A percentile compares a stretch with the other conserved stretches of the same genome.
These are phyloP conservation scores for Afroboletus lepidellus DNA, from an alignment of 1,284 basidiomycete genomes.

Conservation along the genomic window DNA sequence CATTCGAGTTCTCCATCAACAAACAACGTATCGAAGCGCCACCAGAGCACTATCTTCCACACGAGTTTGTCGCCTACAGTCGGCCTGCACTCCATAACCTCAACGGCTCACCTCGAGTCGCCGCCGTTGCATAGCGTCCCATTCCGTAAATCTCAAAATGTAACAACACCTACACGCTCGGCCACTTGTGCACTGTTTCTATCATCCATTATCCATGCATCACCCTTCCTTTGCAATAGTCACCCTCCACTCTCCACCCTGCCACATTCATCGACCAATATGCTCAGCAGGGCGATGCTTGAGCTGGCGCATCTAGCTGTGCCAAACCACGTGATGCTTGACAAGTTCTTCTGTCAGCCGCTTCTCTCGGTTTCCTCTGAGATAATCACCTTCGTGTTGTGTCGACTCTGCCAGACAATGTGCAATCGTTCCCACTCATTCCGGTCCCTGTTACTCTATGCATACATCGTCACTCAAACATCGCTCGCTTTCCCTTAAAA, in stretches of 20 bases:
- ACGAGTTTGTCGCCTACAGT: conserved; percentile 74
- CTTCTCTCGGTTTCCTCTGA: conserved; percentile 34
- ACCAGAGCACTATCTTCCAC: conserved; percentile 73
- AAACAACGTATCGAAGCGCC: conserved; percentile 65
- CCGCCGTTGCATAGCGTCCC: conserved; percentile 54
- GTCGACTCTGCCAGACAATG: conserved; percentile 37
- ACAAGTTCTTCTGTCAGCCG: conserved; percentile 12
- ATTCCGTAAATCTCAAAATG: conserved; percentile 60
- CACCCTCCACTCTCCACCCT: conserved; percentile 49
- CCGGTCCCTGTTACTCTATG: conserved; percentile 46
- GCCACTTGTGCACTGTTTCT: conserved; percentile 57
- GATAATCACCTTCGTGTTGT: conserved; percentile 15
- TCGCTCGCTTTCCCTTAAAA: conserved; percentile 42
- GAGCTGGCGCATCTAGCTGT: conserved; percentile 16
- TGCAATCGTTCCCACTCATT: conserved; percentile 51
- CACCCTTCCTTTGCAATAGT: conserved; percentile 62
- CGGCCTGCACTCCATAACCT: conserved; percentile 70
- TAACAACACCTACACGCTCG: conserved; percentile 65
- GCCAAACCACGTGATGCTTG: conserved; percentile 28
- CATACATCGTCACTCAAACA: conserved; percentile 44
- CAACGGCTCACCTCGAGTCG: conserved; percentile 43
- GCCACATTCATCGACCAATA: conserved; percentile 45
- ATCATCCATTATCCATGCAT: conserved; percentile 76
- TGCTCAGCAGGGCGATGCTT: conserved; percentile 34
- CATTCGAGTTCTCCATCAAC: conserved; percentile 68